Conservation (phyloP, 2,329 filamentous ascomycete genomes). For the Byssoonygena ceratinophila region DNA sequence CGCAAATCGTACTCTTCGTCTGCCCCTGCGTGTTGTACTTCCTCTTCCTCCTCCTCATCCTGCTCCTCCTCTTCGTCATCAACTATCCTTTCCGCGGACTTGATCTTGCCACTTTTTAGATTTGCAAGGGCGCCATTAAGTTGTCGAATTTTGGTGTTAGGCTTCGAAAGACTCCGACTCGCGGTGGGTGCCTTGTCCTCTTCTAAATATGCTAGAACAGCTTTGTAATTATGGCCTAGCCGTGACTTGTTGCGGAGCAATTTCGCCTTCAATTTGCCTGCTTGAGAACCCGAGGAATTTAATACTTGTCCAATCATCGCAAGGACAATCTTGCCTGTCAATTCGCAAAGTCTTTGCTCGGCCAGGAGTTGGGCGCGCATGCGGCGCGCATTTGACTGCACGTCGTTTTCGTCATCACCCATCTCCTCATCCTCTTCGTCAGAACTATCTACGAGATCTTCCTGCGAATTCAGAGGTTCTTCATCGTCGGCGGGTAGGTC, state of each 20-base stretch:
- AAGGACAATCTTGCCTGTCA: slow-evolving; percentile 75
- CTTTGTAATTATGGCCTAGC: slow-evolving; percentile 75
- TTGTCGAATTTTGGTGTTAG: background rate
- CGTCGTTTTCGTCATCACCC: slow-evolving; percentile 35
- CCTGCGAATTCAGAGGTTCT: slow-evolving; percentile 56
- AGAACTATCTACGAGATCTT: slow-evolving; percentile 48
- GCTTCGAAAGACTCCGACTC: slow-evolving; percentile 12
- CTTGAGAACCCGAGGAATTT: slow-evolving; percentile 51
- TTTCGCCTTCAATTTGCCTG: slow-evolving; percentile 56
- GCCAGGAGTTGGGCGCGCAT: slow-evolving; percentile 59
- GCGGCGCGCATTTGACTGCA: slow-evolving; percentile 39
- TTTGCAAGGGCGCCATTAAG: slow-evolving; percentile 25
- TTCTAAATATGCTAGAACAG: slow-evolving; percentile 71
- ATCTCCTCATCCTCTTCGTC: slow-evolving; percentile 28
- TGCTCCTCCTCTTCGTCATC: slow-evolving; percentile 33
- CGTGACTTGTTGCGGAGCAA: slow-evolving; percentile 68
- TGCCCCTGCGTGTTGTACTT: slow-evolving; percentile 25
- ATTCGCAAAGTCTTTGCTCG: slow-evolving; percentile 75
- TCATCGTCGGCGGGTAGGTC: slow-evolving; percentile 42
- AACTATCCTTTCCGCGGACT: slow-evolving; percentile 36
- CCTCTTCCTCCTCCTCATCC: slow-evolving; percentile 25
- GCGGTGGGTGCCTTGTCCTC: slow-evolving; percentile 42
- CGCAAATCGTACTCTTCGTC: slow-evolving; percentile 36
- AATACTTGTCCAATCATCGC: slow-evolving; percentile 65
- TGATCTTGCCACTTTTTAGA: slow-evolving; percentile 21